These are phyloP conservation scores for Colletotrichum spinosum DNA, from an alignment of 2,329 filamentous ascomycete species.

Conservation along the genomic window DNA sequence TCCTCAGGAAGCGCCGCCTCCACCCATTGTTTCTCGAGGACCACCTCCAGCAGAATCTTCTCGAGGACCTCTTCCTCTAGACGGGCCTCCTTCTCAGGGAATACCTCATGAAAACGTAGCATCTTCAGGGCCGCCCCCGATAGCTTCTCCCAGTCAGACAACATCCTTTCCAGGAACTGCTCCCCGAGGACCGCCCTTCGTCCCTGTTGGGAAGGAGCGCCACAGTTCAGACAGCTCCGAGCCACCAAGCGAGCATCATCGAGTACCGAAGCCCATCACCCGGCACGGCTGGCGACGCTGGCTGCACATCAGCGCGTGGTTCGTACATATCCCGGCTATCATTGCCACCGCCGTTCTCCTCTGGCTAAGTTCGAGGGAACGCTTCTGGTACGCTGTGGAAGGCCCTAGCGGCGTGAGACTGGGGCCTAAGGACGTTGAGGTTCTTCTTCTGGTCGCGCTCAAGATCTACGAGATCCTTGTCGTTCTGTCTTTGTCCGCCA, in stretches of 20 bases:
- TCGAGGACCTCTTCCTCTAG: no score
- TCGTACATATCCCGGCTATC: constrained; percentile 4
- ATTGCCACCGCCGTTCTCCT: constrained; percentile 1
- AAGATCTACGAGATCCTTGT: background rate
- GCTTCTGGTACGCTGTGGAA: background rate
- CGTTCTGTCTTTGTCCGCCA: background rate
- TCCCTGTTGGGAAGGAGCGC: no score
- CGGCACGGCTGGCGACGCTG: constrained; percentile 4
- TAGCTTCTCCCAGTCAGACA: no score
- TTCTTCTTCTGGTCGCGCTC: background rate
- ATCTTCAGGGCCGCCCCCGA: no score
- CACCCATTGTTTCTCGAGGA: no score
- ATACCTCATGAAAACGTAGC: no score
- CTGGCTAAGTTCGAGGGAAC: background rate
- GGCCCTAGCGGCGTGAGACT: background rate
- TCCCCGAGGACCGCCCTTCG: no score
- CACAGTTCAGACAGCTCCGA: background rate
- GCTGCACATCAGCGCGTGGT: background rate
- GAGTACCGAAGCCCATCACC: background rate
- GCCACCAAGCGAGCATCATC: background rate
- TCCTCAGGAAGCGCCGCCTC: no score
- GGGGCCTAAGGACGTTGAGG: constrained; percentile 8
- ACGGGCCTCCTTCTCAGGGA: no score
- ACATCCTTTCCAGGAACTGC: no score
- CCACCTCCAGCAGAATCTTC: no score